Base-by-base conservation (phyloP, 495 filamentous ascomycete genomes). In the Barbatosphaeria neglecta region DNA sequence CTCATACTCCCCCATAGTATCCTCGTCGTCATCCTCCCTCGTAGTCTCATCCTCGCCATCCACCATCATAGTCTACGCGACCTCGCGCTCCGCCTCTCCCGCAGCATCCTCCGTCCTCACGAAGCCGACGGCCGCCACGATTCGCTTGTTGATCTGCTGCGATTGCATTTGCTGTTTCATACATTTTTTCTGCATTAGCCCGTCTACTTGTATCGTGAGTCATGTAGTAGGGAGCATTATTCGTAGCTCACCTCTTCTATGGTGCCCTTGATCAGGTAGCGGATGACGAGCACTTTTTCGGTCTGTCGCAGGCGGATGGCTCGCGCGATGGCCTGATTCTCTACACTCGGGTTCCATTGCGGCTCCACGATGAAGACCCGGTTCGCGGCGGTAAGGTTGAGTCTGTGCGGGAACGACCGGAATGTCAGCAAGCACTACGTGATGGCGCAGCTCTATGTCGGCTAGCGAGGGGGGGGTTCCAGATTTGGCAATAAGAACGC, bases 231-330 rank as follows among this genome's bases (percentile, higher is more conserved):
- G n/a, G n/a, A n/a, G n/a, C n/a, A n/a, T n/a, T n/a, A n/a, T n/a
- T n/a, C n/a, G n/a, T n/a, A n/a, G n/a, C n/a, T n/a, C n/a, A 74
- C 70, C 57, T 67, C 48, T 59, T 76, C 73, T 15, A 76, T 59
- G 5, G 65, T 69, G 13, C 59, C 46, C 31, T 62, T 50, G 10
- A 69, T 58, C 2, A 67, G 56, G 44, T 73, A 76, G 0, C 67
- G 57, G 2, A 58, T 62, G 9, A 72, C 60, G 16, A 44, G 45
- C 6, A 76, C 70, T 16, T 61, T 43, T 19, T 58, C 57, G 22
- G 50, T 49, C 44, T 75, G 72, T 4, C 67, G 64, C 0, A 76
- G 60, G 7, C 72, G 55, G 17, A 67, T 49, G 17, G 64, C 60
- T 25, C 71, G 55, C 13, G 57, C 61, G 31, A 73, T 62, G 1